Evolutionary conservation across 768 basidiomycete genomes (phyloP), one percentile per base, ranked within the genome.

Genomic region (Amanita subjunquillea): DNA sequence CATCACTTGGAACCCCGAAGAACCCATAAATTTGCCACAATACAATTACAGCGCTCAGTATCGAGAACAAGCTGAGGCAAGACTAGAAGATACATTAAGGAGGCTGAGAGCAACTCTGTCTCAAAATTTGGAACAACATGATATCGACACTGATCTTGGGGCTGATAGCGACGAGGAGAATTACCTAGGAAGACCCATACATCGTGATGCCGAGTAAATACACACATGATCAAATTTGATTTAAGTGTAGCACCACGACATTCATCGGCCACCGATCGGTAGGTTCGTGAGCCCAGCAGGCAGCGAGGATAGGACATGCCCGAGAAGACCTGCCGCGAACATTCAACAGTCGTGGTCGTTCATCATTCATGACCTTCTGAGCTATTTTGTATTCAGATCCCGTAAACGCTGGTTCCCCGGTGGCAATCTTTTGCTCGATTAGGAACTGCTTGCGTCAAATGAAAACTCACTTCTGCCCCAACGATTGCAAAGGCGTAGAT

Each of bases 1-100:
- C 29, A 47, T 54, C 3, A 22, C 36, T 17, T 54, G 53, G 53
- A 23, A 54, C 29, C 39, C 53, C 5, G 17, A 42, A 17, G 53
- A 54, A 25, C n/a, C 46, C n/a, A 47, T 52, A 2, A 37, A 29
- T 20, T n/a, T 46, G 22, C 8, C 20, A 22, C 20, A 32, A 12
- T 42, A 42, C 15, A 27, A 29, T n/a, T 45, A 30, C 44, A 43
- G 37, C 30, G 22, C 30, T n/a, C 30, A 45, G 34, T 52, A 52
- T 45, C 22, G 51, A 37, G 22, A 15, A 25, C 42, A 37, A 8
- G 51, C 51, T 4, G 51, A 52, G 39, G 30, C 13, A 42, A 6
- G 2, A 25, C 32, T 51, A 20, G 50, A 43, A 51, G 41, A 51
- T 30, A 51, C 50, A 1, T 29, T 44, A 23, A 30, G 17, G 17